Evolutionary conservation across 2,329 filamentous ascomycete genomes (phyloP).

Genomic region (Berkeleyomyces rouxiae): DNA sequence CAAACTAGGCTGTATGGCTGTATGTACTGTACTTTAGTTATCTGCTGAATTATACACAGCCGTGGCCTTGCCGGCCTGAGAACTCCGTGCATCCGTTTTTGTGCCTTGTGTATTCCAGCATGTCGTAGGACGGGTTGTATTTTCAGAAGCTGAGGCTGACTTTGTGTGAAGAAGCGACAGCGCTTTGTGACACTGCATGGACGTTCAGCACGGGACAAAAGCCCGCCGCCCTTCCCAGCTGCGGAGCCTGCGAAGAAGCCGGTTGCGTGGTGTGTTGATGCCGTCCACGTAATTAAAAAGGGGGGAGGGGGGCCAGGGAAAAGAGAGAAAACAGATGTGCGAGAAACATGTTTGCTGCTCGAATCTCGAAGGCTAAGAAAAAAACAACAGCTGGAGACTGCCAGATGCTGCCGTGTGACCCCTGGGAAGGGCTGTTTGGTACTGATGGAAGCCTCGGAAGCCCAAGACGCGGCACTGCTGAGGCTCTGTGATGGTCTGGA

Average conservation of each 20-base stretch:
- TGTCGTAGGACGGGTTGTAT: not conserved
- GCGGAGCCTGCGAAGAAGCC: not conserved
- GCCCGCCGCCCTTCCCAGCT: not conserved
- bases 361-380: not conserved
- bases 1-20: too few relatives aligned
- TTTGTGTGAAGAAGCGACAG: slow-evolving; percentile 5
- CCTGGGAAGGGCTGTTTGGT: not conserved
- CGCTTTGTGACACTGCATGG: not conserved
- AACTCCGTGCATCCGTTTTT: not conserved
- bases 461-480: not conserved
- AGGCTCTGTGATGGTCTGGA: not conserved
- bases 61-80: not conserved
- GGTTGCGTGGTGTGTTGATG: not conserved
- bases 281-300: not conserved
- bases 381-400: not conserved
- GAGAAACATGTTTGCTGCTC: not conserved
- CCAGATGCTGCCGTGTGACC: not conserved
- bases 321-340: not conserved
- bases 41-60: not conserved
- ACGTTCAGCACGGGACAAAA: not conserved
- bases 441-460: not conserved
- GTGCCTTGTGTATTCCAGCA: not conserved
- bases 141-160: not conserved
- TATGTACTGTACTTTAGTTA: too few relatives aligned
- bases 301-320: not conserved